Percentiles rank a stretch among this genome's conserved stretches.
Conservation (phyloP, 164 flowering plant genomes). For the Magnolia officinalis region DNA sequence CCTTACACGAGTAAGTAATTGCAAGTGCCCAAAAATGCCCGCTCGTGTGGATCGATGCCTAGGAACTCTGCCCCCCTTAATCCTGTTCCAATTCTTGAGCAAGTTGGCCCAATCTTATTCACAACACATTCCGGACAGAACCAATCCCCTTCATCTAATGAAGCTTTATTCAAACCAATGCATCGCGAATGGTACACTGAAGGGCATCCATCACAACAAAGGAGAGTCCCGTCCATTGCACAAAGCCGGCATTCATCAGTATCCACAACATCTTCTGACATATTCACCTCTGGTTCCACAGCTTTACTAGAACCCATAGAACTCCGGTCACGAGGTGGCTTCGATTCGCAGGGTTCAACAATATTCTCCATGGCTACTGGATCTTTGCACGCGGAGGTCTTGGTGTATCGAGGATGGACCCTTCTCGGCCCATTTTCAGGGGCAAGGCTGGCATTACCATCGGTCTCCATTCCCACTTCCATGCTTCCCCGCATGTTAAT, state of each 20-base stretch:
- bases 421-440: constrained; percentile 52
- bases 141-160: constrained; percentile 82
- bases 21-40: constrained; percentile 77
- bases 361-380: constrained; percentile 33
- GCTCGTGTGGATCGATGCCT: constrained; percentile 72
- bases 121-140: constrained; percentile 87
- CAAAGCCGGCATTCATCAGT: constrained; percentile 94
- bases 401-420: constrained; percentile 67
- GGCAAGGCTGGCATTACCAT: constrained; percentile 24
- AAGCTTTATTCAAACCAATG: constrained; percentile 68
- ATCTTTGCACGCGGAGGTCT: constrained; percentile 64
- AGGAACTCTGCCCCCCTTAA: constrained; percentile 74
- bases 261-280: constrained; percentile 55
- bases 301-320: constrained; percentile 21
- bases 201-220: constrained; percentile 99
- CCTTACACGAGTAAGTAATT: constrained; percentile 91
- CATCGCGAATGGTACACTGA: constrained; percentile 94
- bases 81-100: constrained; percentile 39
- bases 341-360: constrained; percentile 28
- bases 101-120: constrained; percentile 42
- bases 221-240: constrained; percentile 94
- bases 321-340: constrained; percentile 16
- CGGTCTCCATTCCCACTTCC: constrained; percentile 56
- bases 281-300: constrained; percentile 19
- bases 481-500: constrained; percentile 63